A percentile compares a stretch with the other conserved stretches of the same genome.
Conservation (phyloP, 2,329 filamentous ascomycete species). For the Claviceps sp. region DNA sequence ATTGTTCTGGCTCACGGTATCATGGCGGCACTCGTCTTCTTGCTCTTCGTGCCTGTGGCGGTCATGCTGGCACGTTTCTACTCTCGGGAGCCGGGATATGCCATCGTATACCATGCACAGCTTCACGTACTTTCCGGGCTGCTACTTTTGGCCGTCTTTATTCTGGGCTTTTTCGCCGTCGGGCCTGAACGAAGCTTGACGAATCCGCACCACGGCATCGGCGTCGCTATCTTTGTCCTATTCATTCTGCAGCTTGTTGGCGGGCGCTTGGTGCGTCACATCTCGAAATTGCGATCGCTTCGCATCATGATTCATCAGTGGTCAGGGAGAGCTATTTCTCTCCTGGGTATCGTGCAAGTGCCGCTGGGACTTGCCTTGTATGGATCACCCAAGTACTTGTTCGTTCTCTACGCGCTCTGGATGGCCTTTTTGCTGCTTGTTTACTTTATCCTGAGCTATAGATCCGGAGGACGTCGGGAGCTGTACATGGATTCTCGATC, state of each 20-base stretch:
- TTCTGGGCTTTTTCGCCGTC: conserved; percentile 67
- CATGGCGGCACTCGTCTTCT: conserved; percentile 58
- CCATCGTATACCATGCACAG: conserved; percentile 59
- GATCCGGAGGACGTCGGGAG: conserved; percentile 40
- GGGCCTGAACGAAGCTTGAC: conserved; percentile 57
- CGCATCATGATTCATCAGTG: conserved; percentile 69
- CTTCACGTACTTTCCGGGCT: conserved; percentile 56
- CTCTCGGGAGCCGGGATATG: conserved; percentile 43
- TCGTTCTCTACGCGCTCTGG: conserved; percentile 75
- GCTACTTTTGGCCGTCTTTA: conserved; percentile 56
- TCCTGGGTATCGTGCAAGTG: conserved; percentile 78
- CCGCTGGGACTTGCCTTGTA: conserved; percentile 84
- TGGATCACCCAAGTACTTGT: conserved; percentile 72
- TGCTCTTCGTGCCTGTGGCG: conserved; percentile 59
- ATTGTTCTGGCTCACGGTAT: conserved; percentile 61
- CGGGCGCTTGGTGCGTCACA: conserved; percentile 47
- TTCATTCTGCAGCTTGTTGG: conserved; percentile 59
- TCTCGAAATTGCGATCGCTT: conserved; percentile 34
- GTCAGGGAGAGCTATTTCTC: conserved; percentile 62
- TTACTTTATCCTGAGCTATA: conserved; percentile 72
- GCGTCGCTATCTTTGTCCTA: conserved; percentile 62
- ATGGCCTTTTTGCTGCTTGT: conserved; percentile 56
- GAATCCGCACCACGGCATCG: conserved; percentile 78
- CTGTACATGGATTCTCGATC: conserved; percentile 47
- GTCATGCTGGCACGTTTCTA: conserved; percentile 64